Percentiles rank a stretch among this genome's conserved stretches.
These are phyloP conservation scores for Gaeumannomyces tritici DNA, from an alignment of 2,329 filamentous ascomycete species.

Conservation along the genomic window DNA sequence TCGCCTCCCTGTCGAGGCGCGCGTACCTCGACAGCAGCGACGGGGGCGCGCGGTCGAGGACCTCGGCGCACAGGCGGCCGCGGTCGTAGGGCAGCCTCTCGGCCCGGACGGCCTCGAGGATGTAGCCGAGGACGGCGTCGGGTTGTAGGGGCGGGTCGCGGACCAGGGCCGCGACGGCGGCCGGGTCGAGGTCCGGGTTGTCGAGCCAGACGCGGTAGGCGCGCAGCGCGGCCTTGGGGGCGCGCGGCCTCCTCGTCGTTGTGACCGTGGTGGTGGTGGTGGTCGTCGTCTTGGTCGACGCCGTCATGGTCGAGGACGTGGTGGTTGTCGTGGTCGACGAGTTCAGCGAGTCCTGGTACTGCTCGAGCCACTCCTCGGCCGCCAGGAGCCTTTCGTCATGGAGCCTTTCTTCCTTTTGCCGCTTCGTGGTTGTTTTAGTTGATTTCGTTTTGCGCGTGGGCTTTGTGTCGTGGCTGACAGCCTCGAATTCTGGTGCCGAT, in stretches of 20 bases:
- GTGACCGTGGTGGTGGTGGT: constrained; percentile 4
- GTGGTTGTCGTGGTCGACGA: not conserved
- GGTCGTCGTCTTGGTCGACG: not conserved
- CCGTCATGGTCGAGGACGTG: not conserved
- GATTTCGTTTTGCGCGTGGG: not conserved
- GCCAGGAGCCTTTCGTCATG: constrained; percentile 33
- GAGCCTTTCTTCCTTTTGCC: too few species aligned
- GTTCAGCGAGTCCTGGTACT: constrained; percentile 20
- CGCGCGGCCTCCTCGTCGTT: constrained; percentile 4
- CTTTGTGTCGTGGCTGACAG: constrained; percentile 3
- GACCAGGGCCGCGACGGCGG: constrained; percentile 42
- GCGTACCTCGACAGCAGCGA: not conserved
- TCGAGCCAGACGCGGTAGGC: constrained; percentile 57
- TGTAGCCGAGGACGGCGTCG: constrained; percentile 47
- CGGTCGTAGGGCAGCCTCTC: constrained; percentile 42
- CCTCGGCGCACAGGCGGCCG: constrained; percentile 31
- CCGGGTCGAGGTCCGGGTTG: constrained; percentile 36
- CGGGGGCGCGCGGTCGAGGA: constrained; percentile 21
- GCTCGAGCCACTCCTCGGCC: constrained; percentile 27
- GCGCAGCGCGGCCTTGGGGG: constrained; percentile 30
- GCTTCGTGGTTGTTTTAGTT: not conserved
- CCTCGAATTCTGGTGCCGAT: constrained; percentile 1
- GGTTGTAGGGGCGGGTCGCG: constrained; percentile 49
- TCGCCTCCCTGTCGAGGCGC: not conserved
- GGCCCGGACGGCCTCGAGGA: constrained; percentile 42